Percentiles rank a stretch among this genome's conserved stretches.
Conservation (phyloP, 108 stramenopile genomes). For the Thalassiosira profunda region DNA sequence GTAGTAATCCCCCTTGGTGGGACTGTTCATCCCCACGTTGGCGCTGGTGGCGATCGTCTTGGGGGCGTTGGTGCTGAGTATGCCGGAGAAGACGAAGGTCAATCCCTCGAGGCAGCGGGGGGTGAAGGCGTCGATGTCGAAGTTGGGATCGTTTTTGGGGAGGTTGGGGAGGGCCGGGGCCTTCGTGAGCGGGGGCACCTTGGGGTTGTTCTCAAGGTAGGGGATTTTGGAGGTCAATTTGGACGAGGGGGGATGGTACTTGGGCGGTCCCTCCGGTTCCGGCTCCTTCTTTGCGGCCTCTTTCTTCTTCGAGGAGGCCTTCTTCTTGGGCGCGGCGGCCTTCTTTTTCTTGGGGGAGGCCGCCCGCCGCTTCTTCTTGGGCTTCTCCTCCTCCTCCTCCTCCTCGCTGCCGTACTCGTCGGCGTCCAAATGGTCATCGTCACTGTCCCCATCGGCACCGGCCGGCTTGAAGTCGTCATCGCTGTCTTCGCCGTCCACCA, state of each 20-base stretch:
- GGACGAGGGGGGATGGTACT: constrained; percentile 40
- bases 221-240: constrained; percentile 21
- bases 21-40: background rate
- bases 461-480: constrained; percentile 6
- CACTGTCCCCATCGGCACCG: constrained; percentile 8
- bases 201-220: background rate
- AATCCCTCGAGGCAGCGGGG: constrained; percentile 40
- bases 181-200: background rate
- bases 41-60: constrained; percentile 4
- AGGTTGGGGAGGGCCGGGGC: background rate
- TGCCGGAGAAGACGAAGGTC: constrained; percentile 87
- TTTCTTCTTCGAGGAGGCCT: constrained; percentile 1
- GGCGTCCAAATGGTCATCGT: constrained; percentile 19
- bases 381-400: constrained; percentile 10
- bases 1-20: constrained; percentile 32
- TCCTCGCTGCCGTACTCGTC: constrained; percentile 14
- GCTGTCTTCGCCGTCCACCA: constrained; percentile 3
- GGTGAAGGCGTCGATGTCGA: constrained; percentile 13
- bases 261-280: constrained; percentile 18
- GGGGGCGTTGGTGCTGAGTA: constrained; percentile 39
- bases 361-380: too few species aligned
- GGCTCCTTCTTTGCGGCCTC: background rate
- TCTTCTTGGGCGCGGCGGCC: background rate
- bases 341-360: constrained; percentile 23
- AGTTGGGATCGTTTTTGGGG: background rate